phyloP scores from a whole-genome alignment of 2,329 filamentous ascomycete species.

The Ceratocystis alfenasii region DNA sequence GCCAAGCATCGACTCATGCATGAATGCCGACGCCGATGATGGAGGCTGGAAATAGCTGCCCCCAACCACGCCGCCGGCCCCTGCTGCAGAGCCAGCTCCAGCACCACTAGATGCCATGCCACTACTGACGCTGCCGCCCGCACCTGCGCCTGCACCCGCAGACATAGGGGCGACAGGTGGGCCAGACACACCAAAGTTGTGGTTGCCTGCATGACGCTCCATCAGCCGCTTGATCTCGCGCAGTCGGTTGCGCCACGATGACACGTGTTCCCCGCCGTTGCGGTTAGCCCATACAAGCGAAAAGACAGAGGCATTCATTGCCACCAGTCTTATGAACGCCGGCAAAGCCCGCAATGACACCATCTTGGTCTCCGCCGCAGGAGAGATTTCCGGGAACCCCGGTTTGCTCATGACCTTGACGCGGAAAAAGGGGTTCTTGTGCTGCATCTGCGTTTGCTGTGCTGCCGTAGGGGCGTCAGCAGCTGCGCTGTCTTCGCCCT shows the following conservation, averaged over 20 bases:
- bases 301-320: constrained; percentile 88
- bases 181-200: constrained; percentile 29
- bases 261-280: constrained; percentile 69
- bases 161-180: constrained; percentile 26
- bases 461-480: not conserved
- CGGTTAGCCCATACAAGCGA: constrained; percentile 76
- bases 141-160: constrained; percentile 26
- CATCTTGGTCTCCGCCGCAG: constrained; percentile 79
- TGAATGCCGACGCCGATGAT: constrained; percentile 19
- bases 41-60: constrained; percentile 24
- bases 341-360: constrained; percentile 72
- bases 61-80: constrained; percentile 27
- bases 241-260: constrained; percentile 78
- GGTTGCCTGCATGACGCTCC: constrained; percentile 48
- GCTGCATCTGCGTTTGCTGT: constrained; percentile 18
- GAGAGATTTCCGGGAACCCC: constrained; percentile 83
- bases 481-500: not conserved
- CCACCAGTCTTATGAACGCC: constrained; percentile 73
- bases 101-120: constrained; percentile 25
- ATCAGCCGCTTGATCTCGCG: constrained; percentile 73
- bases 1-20: constrained; percentile 23
- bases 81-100: not conserved
- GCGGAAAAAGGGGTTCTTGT: constrained; percentile 56
- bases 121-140: constrained; percentile 27
- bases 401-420: constrained; percentile 81